Evolutionary conservation across 495 filamentous ascomycete genomes (phyloP).

Genomic region (Aspergillus wentii): DNA sequence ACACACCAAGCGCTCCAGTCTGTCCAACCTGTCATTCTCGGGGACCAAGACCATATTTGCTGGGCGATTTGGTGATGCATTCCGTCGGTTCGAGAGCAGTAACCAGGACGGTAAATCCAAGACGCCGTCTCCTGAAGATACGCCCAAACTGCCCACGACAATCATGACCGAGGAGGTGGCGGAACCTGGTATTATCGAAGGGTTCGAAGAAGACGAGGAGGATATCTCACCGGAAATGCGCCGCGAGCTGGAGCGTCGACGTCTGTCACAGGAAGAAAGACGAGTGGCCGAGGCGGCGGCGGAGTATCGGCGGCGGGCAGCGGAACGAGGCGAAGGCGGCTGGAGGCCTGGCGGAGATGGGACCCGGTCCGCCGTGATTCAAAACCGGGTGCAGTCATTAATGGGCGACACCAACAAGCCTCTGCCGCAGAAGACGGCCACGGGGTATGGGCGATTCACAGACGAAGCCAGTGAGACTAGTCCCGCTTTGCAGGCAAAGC

Average conservation of each 20-base stretch:
- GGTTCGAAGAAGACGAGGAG: slow-evolving; percentile 62
- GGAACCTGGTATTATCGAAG: slow-evolving; percentile 43
- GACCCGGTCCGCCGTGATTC: slow-evolving; percentile 71
- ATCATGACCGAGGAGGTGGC: slow-evolving; percentile 57
- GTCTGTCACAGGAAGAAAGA: slow-evolving; percentile 83
- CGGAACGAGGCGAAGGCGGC: slow-evolving; percentile 54
- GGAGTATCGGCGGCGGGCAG: slow-evolving; percentile 77
- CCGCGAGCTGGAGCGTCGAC: slow-evolving; percentile 79
- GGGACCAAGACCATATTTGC: slow-evolving; percentile 83
- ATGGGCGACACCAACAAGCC: slow-evolving; percentile 72
- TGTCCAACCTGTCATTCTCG: slow-evolving; percentile 68
- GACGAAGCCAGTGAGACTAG: slow-evolving; percentile 36
- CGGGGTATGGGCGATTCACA: slow-evolving; percentile 84
- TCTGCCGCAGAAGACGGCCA: slow-evolving; percentile 63
- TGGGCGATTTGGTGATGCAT: slow-evolving; percentile 92
- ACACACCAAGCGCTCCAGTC: slow-evolving; percentile 75
- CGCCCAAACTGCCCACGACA: slow-evolving; percentile 54
- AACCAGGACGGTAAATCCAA: slow-evolving; percentile 46
- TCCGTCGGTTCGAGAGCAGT: slow-evolving; percentile 82
- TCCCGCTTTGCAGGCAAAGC: slow-evolving; percentile 40
- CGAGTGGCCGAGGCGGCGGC: slow-evolving; percentile 90
- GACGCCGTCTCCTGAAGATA: slow-evolving; percentile 43
- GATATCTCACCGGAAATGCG: slow-evolving; percentile 85
- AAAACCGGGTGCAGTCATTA: slow-evolving; percentile 81
- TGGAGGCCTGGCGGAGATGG: slow-evolving; percentile 38